Evolutionary conservation across 202 grass and related monocot species (phyloP), one percentile per base, ranked within the genome.

Genomic region (Elaeis oleifera): DNA sequence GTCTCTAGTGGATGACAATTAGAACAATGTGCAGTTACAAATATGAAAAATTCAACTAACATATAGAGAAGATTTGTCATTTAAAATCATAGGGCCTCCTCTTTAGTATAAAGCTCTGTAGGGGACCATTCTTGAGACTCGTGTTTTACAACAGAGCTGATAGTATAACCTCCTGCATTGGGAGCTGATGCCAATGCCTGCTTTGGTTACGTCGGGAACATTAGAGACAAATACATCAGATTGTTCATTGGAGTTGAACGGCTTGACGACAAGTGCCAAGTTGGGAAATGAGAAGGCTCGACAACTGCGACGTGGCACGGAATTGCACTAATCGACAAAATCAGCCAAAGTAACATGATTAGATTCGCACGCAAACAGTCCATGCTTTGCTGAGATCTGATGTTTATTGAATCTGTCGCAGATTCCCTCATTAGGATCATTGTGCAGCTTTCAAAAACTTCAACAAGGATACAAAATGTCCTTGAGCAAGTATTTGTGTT

Each of bases 211-310:
- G 6, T 71, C 49, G 53, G 49, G 52, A 71, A 76, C 55, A 53
- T 74, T 31, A 18, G 5, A 5, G 54, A 20, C 31, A 39, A 61
- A 32, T 76, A 49, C 66, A 61, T 63, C 4, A 77, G 17, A 24
- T 49, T 54, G 51, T 6, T 56, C 0, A 18, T 0, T 0, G 16
- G 3, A 75, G 78, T 73, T 63, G 83, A 62, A 24, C 1, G 14
- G 2, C 48, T 57, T 49, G 27, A 56, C 71, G 77, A 77, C 58
- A 89, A 85, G 61, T 89, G 85, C 80, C 79, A 75, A 85, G 82
- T 89, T 89, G 79, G 3, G 59, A 85, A 85, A 65, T 80, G 78
- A 75, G 57, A 78, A 53, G 56, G 27, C 24, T 19, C 18, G 24
- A 27, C 58, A 23, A 26, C 26, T 22, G 54, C 56, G 25, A 6